Conservation (phyloP, 108 stramenopile species). For the Nitzschia sp. region DNA sequence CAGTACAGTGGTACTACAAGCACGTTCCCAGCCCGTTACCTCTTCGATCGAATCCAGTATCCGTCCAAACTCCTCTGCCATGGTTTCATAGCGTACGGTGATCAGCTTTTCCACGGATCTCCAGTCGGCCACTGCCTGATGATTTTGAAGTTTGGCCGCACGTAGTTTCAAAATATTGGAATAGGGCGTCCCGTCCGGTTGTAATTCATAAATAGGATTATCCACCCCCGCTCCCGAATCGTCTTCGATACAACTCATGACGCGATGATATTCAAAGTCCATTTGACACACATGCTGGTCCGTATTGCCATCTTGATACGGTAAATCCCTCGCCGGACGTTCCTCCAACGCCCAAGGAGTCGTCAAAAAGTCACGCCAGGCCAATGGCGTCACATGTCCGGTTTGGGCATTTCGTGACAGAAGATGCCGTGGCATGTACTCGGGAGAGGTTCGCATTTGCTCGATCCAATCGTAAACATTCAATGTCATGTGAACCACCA, state of each 20-base stretch:
- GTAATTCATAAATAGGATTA: slow-evolving; percentile 35
- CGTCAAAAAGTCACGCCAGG: slow-evolving; percentile 50
- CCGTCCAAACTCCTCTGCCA: slow-evolving; percentile 42
- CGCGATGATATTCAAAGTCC: slow-evolving; percentile 41
- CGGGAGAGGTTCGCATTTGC: slow-evolving; percentile 50
- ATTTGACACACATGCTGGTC: slow-evolving; percentile 32
- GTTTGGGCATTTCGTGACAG: background rate
- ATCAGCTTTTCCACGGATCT: slow-evolving; percentile 17
- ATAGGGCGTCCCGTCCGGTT: slow-evolving; percentile 23
- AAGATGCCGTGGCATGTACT: slow-evolving; percentile 50
- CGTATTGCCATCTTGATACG: background rate
- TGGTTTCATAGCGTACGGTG: slow-evolving; percentile 44
- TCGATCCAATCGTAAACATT: slow-evolving; percentile 61
- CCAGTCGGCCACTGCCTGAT: slow-evolving; percentile 13
- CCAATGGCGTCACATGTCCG: slow-evolving; percentile 17
- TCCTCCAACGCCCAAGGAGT: slow-evolving; percentile 48
- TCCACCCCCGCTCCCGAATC: slow-evolving; percentile 6
- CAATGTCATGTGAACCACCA: slow-evolving; percentile 45
- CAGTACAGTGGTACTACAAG: slow-evolving; percentile 33
- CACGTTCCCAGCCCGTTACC: slow-evolving; percentile 37
- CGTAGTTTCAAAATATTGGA: slow-evolving; percentile 40
- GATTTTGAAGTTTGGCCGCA: slow-evolving; percentile 58
- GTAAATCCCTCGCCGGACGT: slow-evolving; percentile 42
- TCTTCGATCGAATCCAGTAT: slow-evolving; percentile 44
- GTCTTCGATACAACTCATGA: slow-evolving; percentile 32